Conservation (phyloP, 2,329 filamentous ascomycete species). For the Fusarium sp. region DNA sequence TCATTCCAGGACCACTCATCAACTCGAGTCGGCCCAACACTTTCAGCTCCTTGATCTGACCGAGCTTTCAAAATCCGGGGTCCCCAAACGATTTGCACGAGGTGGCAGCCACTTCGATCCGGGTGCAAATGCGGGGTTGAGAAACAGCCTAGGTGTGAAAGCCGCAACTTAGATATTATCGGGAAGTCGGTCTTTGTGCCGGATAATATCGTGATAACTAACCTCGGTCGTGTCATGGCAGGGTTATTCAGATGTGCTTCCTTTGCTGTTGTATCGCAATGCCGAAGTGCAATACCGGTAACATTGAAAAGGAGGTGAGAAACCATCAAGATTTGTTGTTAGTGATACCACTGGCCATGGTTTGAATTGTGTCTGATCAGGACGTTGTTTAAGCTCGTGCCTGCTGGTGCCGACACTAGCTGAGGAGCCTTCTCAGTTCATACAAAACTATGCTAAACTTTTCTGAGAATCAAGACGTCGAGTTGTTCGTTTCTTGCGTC, state of each 20-base stretch:
- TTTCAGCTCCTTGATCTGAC: neutral
- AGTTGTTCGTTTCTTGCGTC: neutral
- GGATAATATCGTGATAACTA: constrained; percentile 6
- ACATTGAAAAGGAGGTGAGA: neutral
- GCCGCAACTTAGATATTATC: neutral
- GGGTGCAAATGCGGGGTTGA: constrained; percentile 39
- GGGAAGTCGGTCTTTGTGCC: constrained; percentile 22
- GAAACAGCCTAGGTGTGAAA: neutral
- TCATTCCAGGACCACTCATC: neutral
- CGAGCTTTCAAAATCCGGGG: neutral
- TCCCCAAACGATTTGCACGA: constrained; percentile 14
- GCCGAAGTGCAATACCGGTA: neutral
- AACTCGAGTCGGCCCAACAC: neutral
- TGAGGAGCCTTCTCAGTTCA: neutral
- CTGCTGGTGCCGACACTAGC: neutral
- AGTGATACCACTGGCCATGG: neutral
- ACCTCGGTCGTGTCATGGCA: constrained; percentile 20
- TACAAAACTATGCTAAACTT: neutral
- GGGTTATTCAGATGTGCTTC: constrained; percentile 7
- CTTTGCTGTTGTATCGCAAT: constrained; percentile 6
- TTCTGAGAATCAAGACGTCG: neutral
- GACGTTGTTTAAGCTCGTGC: neutral
- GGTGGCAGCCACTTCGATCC: constrained; percentile 23
- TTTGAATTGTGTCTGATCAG: neutral
- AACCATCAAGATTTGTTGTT: neutral